A percentile compares a stretch with the other conserved stretches of the same genome.
Evolutionary conservation across 139 green algal genomes (phyloP).

Genomic region (Chlamydomonas sphaeroides): DNA sequence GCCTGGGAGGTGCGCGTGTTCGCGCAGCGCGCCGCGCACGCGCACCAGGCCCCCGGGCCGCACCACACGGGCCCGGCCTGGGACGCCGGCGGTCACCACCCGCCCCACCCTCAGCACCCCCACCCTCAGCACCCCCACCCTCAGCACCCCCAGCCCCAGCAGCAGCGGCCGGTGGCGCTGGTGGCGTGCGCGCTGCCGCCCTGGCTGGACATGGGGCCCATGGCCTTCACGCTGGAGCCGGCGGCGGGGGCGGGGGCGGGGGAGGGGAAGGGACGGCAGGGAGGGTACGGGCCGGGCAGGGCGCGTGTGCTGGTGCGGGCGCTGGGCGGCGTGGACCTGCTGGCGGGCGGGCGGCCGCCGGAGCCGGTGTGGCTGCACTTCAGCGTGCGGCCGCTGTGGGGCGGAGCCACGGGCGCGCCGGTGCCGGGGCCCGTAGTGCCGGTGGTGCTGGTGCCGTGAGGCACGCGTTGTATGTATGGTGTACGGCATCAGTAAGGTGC

Average conservation of each 20-base stretch:
- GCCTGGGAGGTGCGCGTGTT: neutral
- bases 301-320: neutral
- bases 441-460: no score
- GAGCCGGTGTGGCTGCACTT: conserved; percentile 18
- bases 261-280: neutral
- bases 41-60: no score
- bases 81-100: no score
- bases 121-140: no score
- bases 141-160: no score
- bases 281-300: neutral
- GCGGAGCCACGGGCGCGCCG: neutral
- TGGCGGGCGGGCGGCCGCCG: neutral
- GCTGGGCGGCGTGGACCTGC: neutral
- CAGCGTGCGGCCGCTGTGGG: conserved; percentile 9
- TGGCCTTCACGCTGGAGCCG: neutral
- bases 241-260: neutral
- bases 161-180: no score
- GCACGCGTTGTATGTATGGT: no score
- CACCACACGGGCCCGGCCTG: no score
- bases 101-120: no score
- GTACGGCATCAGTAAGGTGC: no score
- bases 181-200: neutral
- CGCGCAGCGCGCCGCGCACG: neutral
- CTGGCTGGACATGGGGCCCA: conserved; percentile 22
- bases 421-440: neutral